Evolutionary conservation across 2,329 filamentous ascomycete species (phyloP), one percentile per base, ranked within the genome.

Genomic region (Hypocreales sp.): DNA sequence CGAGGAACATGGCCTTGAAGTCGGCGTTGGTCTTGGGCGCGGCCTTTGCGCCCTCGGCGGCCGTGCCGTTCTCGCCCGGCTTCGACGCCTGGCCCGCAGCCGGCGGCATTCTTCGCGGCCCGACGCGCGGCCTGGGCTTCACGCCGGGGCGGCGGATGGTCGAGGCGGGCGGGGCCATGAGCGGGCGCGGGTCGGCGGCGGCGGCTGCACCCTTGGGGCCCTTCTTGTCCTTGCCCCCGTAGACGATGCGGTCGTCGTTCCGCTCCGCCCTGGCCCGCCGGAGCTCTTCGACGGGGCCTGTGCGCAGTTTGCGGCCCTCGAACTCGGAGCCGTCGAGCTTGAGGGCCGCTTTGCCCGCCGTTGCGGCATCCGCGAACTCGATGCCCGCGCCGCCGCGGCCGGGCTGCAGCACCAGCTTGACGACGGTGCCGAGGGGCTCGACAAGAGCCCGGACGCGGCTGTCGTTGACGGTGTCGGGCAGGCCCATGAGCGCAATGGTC

Each of bases 391-490:
- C 86, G 31, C 77, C 74, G 35, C 92, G 80, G 33, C 83, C 71
- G 2, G 84, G 82, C 24, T 83, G 74, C 8, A 94, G 62, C 9
- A 79, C 64, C 4, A 95, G 63, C 48, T 86, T 87, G 36, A 75
- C 62, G 15, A 94, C 62, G 2, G 64, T 51, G 1, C 83, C 84
- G 24, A 75, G 64, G 2, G 72, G 65, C 39, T 83, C 77, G 7
- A 79, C 72, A 3, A 92, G 58, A 0, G 73, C 64, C 24, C 71
- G 71, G 29, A 98, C 71, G 17, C 86, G 81, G 2, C 79, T 72
- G 42, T 92, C 82, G 37, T 92, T 94, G 42, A 95, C 72, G 0
- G 86, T 95, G 44, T 95, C 90, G 1, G 90, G 83, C 1, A 98
- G 60, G 35, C 86, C 79, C 53, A 94, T 70, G 16, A 98, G 59